These are phyloP conservation scores for Synchytrium microbalum DNA, from an alignment of 371 early-diverging fungal genomes.

Conservation along the genomic window DNA sequence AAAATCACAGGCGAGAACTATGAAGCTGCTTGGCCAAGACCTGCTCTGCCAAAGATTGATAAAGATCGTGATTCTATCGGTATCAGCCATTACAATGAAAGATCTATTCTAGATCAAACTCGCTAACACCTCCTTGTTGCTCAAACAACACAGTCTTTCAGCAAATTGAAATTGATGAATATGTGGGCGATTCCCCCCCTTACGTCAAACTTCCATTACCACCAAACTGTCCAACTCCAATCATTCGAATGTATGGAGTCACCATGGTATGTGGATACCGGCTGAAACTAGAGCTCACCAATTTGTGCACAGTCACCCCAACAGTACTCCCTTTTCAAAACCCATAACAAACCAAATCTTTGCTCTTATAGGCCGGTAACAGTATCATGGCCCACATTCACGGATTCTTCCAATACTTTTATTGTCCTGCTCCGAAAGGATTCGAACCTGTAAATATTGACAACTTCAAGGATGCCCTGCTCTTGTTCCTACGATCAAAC, in stretches of 20 bases:
- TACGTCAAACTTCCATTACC: conserved; percentile 3
- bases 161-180: conserved; percentile 88
- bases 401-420: conserved; percentile 91
- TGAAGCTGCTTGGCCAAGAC: conserved; percentile 18
- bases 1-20: conserved; percentile 10
- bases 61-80: conserved; percentile 13
- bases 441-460: conserved; percentile 57
- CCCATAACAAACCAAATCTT: conserved; percentile 16
- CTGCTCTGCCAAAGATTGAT: conserved; percentile 2
- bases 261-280: conserved; percentile 55
- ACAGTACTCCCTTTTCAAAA: neutral
- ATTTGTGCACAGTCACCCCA: neutral
- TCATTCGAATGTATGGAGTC: conserved; percentile 79
- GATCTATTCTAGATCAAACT: neutral
- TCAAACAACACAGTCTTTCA: conserved; percentile 62
- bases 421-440: conserved; percentile 80
- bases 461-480: conserved; percentile 47
- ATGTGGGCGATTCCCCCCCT: conserved; percentile 11
- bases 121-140: neutral
- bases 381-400: conserved; percentile 88
- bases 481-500: neutral
- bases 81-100: neutral
- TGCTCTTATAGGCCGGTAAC: conserved; percentile 52
- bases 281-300: too few relatives aligned
- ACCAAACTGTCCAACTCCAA: conserved; percentile 35